A percentile compares a stretch with the other conserved stretches of the same genome.
Evolutionary conservation across 352 stramenopile species (phyloP).

Genomic region (Phytophthora quininea): DNA sequence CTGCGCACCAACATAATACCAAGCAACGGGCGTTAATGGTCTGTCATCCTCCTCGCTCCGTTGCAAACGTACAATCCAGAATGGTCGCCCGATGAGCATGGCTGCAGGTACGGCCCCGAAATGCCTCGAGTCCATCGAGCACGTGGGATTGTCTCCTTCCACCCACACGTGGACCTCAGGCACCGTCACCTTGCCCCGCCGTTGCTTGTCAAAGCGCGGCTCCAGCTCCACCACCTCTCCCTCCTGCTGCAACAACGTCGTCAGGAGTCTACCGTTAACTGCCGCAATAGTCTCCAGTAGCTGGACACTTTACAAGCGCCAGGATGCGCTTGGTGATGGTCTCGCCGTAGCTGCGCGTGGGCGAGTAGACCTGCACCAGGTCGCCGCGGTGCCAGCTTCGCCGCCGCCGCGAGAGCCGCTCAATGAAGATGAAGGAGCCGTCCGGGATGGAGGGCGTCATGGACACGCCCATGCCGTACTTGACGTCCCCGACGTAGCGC

Average conservation of each 20-base stretch:
- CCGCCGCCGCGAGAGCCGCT: constrained; percentile 76
- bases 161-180: constrained; percentile 96
- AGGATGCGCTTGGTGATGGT: constrained; percentile 90
- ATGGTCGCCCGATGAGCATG: constrained; percentile 86
- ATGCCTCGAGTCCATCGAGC: constrained; percentile 94
- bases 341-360: constrained; percentile 69
- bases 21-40: too few species aligned
- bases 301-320: constrained; percentile 53
- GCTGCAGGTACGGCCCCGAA: constrained; percentile 93
- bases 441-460: constrained; percentile 85
- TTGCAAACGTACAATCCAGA: constrained; percentile 49
- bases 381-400: constrained; percentile 72
- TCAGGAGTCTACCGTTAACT: not conserved
- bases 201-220: constrained; percentile 65
- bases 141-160: constrained; percentile 95
- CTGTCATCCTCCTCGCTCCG: not conserved
- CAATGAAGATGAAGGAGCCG: constrained; percentile 85
- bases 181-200: constrained; percentile 69
- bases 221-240: constrained; percentile 83
- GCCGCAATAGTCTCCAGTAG: not conserved
- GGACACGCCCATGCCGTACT: constrained; percentile 84
- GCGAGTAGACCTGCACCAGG: constrained; percentile 83
- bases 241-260: constrained; percentile 46
- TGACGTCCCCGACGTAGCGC: constrained; percentile 74
- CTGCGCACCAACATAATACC: too few species aligned